These are phyloP conservation scores for Solanum hybrid DNA, from an alignment of 305 asterid species.

Conservation along the genomic window DNA sequence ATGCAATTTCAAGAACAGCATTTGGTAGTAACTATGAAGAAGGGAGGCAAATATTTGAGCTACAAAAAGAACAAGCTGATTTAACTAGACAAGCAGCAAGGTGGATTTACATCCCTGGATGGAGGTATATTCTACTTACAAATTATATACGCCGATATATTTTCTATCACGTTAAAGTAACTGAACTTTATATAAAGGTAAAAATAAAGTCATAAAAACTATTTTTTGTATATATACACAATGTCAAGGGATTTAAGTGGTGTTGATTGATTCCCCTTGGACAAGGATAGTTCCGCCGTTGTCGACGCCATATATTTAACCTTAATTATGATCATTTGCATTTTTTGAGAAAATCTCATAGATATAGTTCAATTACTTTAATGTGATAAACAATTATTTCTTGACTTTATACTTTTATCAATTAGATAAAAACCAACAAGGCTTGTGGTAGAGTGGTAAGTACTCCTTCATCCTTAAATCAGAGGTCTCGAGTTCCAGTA, in stretches of 20 bases:
- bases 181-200: not conserved
- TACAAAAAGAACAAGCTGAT: constrained; percentile 20
- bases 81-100: constrained; percentile 2
- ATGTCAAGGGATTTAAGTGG: not conserved
- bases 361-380: not conserved
- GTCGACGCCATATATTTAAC: not conserved
- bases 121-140: constrained; percentile 7
- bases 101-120: constrained; percentile 20
- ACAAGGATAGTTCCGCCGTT: not conserved
- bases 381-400: constrained; percentile 14
- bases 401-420: not conserved
- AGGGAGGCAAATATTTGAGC: constrained; percentile 28
- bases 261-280: not conserved
- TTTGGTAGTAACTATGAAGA: constrained; percentile 29
- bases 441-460: not conserved
- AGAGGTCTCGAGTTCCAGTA: not conserved
- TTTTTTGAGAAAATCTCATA: not conserved
- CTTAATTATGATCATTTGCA: not conserved
- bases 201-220: not conserved
- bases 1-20: constrained; percentile 23
- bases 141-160: not conserved
- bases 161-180: not conserved
- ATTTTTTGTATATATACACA: not conserved
- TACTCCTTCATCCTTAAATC: not conserved
- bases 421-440: not conserved